Conservation (phyloP, 345 rosid genomes). For the Triadica sebifera region DNA sequence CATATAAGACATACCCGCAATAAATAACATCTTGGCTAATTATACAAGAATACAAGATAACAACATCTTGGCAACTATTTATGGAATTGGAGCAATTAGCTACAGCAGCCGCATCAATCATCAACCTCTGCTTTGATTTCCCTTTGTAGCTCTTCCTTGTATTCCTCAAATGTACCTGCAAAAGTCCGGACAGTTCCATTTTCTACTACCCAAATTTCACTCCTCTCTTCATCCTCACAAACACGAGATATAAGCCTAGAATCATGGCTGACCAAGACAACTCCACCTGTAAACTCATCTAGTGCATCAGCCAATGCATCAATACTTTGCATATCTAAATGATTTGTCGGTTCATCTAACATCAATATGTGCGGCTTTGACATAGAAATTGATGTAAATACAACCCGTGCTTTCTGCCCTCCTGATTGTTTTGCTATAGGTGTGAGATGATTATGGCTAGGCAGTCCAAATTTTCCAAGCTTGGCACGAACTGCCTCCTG, state of each 20-base stretch:
- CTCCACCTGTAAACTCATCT: constrained; percentile 88
- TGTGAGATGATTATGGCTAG: constrained; percentile 83
- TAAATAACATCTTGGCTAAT: neutral
- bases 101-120: constrained; percentile 10
- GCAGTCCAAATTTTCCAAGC: constrained; percentile 91
- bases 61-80: too few species aligned
- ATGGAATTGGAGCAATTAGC: too few species aligned
- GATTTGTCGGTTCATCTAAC: constrained; percentile 93
- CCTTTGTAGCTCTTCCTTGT: constrained; percentile 22
- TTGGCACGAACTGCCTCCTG: constrained; percentile 96
- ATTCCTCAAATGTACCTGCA: constrained; percentile 22
- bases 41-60: neutral
- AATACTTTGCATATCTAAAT: constrained; percentile 94
- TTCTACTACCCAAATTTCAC: constrained; percentile 90
- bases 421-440: constrained; percentile 89
- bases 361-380: constrained; percentile 85
- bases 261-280: constrained; percentile 91
- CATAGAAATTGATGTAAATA: constrained; percentile 92
- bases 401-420: constrained; percentile 90
- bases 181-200: constrained; percentile 56
- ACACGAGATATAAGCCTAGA: constrained; percentile 87
- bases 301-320: constrained; percentile 92
- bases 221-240: constrained; percentile 80
- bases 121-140: constrained; percentile 26
- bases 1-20: neutral